Percentiles rank a stretch among this genome's conserved stretches.
phyloP scores from a whole-genome alignment of 177 flowering plant species.

The Vitis hybrid region DNA sequence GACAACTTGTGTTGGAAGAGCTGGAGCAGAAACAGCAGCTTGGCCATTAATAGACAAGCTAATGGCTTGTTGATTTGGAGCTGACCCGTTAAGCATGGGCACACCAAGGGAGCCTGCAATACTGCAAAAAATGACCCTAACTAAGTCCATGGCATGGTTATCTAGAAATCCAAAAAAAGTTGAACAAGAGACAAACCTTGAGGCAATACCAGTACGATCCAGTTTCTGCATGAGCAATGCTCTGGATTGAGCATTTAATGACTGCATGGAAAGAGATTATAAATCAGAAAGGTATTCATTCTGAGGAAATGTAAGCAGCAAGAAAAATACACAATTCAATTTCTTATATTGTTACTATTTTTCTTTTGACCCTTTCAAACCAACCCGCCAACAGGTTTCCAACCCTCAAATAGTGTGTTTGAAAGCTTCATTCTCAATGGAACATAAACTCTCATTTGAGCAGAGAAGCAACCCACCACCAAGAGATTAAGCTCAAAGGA shows the following conservation, averaged over 20 bases:
- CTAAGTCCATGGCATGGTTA: conserved; percentile 3
- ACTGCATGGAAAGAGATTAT: conserved; percentile 39
- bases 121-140: conserved; percentile 36
- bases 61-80: conserved; percentile 44
- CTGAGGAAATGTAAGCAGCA: not conserved
- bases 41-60: conserved; percentile 47
- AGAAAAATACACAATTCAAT: not conserved
- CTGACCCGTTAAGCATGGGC: conserved; percentile 65
- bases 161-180: not conserved
- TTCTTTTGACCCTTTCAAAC: not conserved
- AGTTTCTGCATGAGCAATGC: conserved; percentile 91
- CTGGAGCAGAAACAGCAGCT: conserved; percentile 39
- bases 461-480: too few relatives aligned
- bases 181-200: conserved; percentile 49
- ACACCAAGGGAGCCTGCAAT: conserved; percentile 74
- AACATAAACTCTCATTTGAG: too few relatives aligned
- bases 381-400: too few relatives aligned
- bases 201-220: conserved; percentile 84
- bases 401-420: too few relatives aligned
- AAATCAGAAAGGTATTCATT: not conserved
- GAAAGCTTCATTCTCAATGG: too few relatives aligned
- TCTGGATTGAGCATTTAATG: conserved; percentile 94
- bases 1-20: conserved; percentile 39
- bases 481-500: too few relatives aligned
- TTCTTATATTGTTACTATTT: too few relatives aligned